phyloP scores from a whole-genome alignment of 257 asterid genomes.

The Sherardia arvensis region DNA sequence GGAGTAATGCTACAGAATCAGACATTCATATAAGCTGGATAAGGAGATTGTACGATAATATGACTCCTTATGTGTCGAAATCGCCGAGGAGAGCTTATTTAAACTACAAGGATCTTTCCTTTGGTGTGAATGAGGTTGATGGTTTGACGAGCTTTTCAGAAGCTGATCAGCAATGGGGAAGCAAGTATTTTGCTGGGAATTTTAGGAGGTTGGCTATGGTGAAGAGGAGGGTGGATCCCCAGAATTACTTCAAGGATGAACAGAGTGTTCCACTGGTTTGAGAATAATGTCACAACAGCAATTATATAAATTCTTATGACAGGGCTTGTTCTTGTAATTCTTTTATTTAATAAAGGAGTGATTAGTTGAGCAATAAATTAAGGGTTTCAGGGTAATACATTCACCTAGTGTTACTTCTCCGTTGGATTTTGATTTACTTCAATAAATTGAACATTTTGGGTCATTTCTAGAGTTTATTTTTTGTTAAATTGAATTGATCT shows the following conservation, averaged over 20 bases:
- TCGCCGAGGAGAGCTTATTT: constrained; percentile 44
- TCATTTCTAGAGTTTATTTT: too few relatives aligned
- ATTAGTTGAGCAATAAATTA: too few relatives aligned
- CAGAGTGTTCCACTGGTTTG: constrained; percentile 39
- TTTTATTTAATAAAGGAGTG: constrained; percentile 25
- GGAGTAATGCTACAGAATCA: constrained; percentile 21
- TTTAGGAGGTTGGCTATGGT: constrained; percentile 34
- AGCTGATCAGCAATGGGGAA: constrained; percentile 42
- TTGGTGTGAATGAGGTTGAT: constrained; percentile 25
- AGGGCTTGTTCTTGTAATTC: not conserved
- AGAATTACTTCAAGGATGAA: constrained; percentile 42
- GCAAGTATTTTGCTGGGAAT: constrained; percentile 39
- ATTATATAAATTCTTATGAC: not conserved
- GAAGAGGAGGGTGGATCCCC: constrained; percentile 42
- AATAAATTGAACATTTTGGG: too few relatives aligned
- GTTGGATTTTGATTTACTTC: too few relatives aligned
- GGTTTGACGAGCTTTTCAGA: constrained; percentile 20
- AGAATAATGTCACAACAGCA: not conserved
- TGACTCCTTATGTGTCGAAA: constrained; percentile 41
- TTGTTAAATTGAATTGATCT: too few relatives aligned
- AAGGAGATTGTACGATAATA: constrained; percentile 21
- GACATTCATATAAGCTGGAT: constrained; percentile 32
- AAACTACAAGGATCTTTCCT: constrained; percentile 58
- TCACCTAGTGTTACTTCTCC: too few relatives aligned
- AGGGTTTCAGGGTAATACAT: too few relatives aligned